A percentile compares a stretch with the other conserved stretches of the same genome.
Evolutionary conservation across 441 rosid genomes (phyloP).

Genomic region (Pelargonium australe): DNA sequence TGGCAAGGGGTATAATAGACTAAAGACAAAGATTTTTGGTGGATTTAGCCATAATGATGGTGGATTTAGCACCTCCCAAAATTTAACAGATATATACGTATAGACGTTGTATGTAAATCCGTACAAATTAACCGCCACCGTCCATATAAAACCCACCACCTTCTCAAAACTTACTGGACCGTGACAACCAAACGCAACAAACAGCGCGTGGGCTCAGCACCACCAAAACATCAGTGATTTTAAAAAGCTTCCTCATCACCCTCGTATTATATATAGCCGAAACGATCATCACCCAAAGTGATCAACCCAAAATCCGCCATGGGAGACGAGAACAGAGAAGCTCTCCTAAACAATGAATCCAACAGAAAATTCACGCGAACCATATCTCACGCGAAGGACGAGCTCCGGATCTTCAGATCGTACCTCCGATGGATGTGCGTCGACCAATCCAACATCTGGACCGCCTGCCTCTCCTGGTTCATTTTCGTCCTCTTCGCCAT

Average conservation of each 20-base stretch:
- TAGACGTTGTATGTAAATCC: too few relatives aligned
- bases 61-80: too few relatives aligned
- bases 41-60: too few relatives aligned
- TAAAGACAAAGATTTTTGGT: too few relatives aligned
- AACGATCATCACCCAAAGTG: background rate
- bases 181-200: too few relatives aligned
- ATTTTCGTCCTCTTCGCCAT: conserved; percentile 54
- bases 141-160: too few relatives aligned
- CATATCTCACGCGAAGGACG: conserved; percentile 61
- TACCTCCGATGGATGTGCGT: conserved; percentile 83
- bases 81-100: too few relatives aligned
- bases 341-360: conserved; percentile 21
- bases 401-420: conserved; percentile 60
- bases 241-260: background rate
- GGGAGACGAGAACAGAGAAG: conserved; percentile 20
- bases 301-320: conserved; percentile 10
- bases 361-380: conserved; percentile 37
- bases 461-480: conserved; percentile 58
- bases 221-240: too few relatives aligned
- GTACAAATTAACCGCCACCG: too few relatives aligned
- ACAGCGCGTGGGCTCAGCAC: too few relatives aligned
- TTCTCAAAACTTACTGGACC: too few relatives aligned
- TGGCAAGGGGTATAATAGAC: too few relatives aligned
- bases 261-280: background rate
- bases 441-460: conserved; percentile 59